Evolutionary conservation across 1,139 yeast species (phyloP).

Genomic region (Kodamaea suecica): DNA sequence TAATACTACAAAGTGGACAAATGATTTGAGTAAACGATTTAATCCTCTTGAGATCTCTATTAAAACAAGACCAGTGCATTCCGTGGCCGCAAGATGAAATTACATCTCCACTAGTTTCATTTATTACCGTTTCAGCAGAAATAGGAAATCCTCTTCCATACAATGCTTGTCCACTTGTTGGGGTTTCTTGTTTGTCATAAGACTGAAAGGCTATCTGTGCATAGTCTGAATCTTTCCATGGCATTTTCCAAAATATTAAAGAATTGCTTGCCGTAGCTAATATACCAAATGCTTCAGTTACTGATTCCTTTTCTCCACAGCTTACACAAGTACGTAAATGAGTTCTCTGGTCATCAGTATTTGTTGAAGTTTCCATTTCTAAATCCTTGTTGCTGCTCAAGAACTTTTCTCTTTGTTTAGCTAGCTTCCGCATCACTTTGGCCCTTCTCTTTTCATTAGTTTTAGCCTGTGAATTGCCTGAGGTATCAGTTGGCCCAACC

Average conservation of each 20-base stretch:
- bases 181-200: constrained; percentile 20
- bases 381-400: constrained; percentile 31
- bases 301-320: constrained; percentile 60
- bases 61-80: constrained; percentile 58
- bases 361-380: constrained; percentile 15
- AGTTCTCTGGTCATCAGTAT: too few relatives aligned
- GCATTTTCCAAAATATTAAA: constrained; percentile 49
- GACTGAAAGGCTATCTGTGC: constrained; percentile 24
- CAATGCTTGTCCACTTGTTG: constrained; percentile 11
- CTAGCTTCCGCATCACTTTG: constrained; percentile 41
- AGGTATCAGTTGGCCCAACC: too few relatives aligned
- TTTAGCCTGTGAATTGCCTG: too few relatives aligned
- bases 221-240: constrained; percentile 19
- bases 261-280: constrained; percentile 39
- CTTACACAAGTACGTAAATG: constrained; percentile 53
- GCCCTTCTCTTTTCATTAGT: constrained; percentile 37
- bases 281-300: constrained; percentile 51
- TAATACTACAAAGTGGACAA: constrained; percentile 66
- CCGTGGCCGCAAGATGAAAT: constrained; percentile 68
- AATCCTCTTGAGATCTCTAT: constrained; percentile 6
- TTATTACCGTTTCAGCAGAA: constrained; percentile 13
- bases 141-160: constrained; percentile 29
- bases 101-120: constrained; percentile 31
- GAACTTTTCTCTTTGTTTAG: constrained; percentile 39
- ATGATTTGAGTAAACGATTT: constrained; percentile 26